Percentiles rank a stretch among this genome's conserved stretches.
Evolutionary conservation across 441 rosid species (phyloP).

Genomic region (Arabidopsis lyrata): DNA sequence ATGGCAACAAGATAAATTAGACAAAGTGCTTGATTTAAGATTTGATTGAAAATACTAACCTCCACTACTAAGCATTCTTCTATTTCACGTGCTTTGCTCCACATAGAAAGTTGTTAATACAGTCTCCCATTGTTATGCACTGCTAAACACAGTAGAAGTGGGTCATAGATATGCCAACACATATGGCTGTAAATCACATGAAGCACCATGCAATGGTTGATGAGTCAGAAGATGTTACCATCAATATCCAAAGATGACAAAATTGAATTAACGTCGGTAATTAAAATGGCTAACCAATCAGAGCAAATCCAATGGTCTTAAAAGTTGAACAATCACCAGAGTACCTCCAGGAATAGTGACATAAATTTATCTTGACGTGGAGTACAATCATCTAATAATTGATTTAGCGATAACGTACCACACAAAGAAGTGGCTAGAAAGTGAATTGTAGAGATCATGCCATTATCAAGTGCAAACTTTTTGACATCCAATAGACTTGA

Average conservation of each 20-base stretch:
- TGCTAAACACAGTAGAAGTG: constrained; percentile 30
- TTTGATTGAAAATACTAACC: constrained; percentile 33
- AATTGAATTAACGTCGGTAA: not conserved
- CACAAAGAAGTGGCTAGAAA: constrained; percentile 22
- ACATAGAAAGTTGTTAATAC: not conserved
- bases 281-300: constrained; percentile 32
- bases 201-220: constrained; percentile 32
- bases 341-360: not conserved
- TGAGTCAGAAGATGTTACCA: constrained; percentile 37
- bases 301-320: constrained; percentile 18
- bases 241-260: constrained; percentile 29
- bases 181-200: constrained; percentile 22
- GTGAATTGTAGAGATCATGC: constrained; percentile 13
- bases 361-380: not conserved
- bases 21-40: constrained; percentile 13
- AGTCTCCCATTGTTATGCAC: constrained; percentile 32
- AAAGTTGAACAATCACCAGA: constrained; percentile 2
- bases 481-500: not conserved
- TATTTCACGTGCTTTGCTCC: constrained; percentile 33
- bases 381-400: constrained; percentile 6
- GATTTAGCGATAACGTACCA: not conserved
- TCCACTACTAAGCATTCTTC: constrained; percentile 36
- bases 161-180: constrained; percentile 21
- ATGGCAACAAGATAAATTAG: constrained; percentile 24
- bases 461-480: constrained; percentile 17